Evolutionary conservation across 2,329 filamentous ascomycete genomes (phyloP).

Genomic region (Fusarium virguliforme): DNA sequence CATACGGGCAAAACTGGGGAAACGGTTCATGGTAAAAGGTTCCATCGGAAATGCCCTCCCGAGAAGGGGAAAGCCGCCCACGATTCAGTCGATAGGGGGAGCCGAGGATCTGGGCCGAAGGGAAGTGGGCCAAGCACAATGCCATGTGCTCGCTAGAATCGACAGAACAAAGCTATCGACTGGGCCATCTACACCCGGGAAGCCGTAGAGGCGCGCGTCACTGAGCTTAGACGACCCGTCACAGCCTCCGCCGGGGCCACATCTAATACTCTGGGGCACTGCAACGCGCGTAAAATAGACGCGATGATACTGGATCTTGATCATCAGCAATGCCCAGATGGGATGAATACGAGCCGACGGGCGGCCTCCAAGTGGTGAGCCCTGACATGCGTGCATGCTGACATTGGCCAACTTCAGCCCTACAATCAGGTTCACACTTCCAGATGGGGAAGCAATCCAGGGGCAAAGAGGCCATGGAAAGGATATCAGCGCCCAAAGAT

Average conservation of each 20-base stretch:
- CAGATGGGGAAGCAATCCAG: neutral
- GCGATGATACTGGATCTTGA: neutral
- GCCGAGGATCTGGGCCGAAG: neutral
- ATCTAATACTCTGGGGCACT: conserved; percentile 13
- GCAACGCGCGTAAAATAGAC: conserved; percentile 15
- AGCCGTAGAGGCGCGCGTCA: conserved; percentile 14
- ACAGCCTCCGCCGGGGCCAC: conserved; percentile 16
- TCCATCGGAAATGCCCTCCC: neutral
- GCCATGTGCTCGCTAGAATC: conserved; percentile 1
- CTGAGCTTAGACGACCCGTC: conserved; percentile 8
- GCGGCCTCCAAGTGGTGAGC: conserved; percentile 6
- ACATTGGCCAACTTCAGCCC: conserved; percentile 5
- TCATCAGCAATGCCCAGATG: neutral
- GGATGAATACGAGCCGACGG: conserved; percentile 11
- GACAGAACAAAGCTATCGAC: neutral
- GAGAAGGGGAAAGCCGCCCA: conserved; percentile 5
- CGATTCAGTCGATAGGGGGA: neutral
- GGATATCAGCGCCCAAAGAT: conserved; percentile 1
- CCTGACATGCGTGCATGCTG: neutral
- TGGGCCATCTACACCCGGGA: neutral
- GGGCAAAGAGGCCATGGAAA: conserved; percentile 3
- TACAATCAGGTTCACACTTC: conserved; percentile 15
- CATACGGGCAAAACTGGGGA: conserved; percentile 4
- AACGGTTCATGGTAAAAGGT: conserved; percentile 6
- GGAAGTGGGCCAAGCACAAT: neutral